A percentile compares a stretch with the other conserved stretches of the same genome.
These are phyloP conservation scores for Lanmaoa pseudosensibilis DNA, from an alignment of 768 basidiomycete genomes.

Conservation along the genomic window DNA sequence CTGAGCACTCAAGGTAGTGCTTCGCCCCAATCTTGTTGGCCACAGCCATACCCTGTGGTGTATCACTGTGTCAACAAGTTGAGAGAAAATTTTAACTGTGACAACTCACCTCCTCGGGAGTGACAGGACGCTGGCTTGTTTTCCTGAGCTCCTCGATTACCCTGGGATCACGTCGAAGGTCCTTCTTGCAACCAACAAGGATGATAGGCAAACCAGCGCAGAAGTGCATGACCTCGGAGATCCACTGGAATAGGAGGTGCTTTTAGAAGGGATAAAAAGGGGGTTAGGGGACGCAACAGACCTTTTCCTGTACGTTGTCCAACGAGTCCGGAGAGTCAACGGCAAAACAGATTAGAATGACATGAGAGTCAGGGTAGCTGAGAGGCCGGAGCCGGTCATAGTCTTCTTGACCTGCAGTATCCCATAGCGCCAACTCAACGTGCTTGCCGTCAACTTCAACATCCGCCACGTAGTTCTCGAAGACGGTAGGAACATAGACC, in stretches of 20 bases:
- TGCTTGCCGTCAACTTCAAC: conserved; percentile 98
- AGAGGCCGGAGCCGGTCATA: conserved; percentile 98
- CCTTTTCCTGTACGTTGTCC: conserved; percentile 99
- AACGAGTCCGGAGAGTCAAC: conserved; percentile 97
- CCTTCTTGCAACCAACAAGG: conserved; percentile 99
- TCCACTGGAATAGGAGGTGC: conserved; percentile 65
- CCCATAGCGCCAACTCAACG: conserved; percentile 98
- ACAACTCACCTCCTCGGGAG: conserved; percentile 77
- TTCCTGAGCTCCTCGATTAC: conserved; percentile 93
- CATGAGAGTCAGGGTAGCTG: conserved; percentile 98
- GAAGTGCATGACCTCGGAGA: conserved; percentile 98
- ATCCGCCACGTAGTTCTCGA: conserved; percentile 99
- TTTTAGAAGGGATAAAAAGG: conserved; percentile 8
- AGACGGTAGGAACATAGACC: conserved; percentile 99
- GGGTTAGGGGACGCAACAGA: conserved; percentile 37
- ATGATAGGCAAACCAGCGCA: conserved; percentile 93
- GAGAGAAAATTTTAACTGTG: not conserved
- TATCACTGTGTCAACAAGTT: not conserved
- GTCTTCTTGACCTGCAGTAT: conserved; percentile 99
- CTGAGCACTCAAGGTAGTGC: conserved; percentile 97
- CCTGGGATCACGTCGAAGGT: conserved; percentile 88
- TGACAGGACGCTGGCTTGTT: conserved; percentile 93
- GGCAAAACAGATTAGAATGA: conserved; percentile 99
- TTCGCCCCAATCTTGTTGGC: conserved; percentile 96
- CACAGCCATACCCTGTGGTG: conserved; percentile 81